Evolutionary conservation across 2,329 filamentous ascomycete species (phyloP), one percentile per base, ranked within the genome.

Genomic region (Drechslerella coelobrocha): DNA sequence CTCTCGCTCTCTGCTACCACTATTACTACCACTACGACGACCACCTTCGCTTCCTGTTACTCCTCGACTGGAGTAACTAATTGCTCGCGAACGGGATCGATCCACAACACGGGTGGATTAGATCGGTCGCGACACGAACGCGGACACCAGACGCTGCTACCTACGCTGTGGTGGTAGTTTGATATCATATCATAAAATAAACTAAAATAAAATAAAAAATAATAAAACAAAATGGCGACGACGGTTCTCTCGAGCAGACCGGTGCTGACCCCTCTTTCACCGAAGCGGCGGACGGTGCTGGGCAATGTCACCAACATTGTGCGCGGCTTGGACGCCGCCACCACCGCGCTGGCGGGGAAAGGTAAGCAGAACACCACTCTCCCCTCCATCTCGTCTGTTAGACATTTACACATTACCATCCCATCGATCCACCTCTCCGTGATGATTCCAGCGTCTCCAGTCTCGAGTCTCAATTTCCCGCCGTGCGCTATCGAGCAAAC

Each of bases 221-320:
- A n/a, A 47, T 45, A 51, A 14, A 19, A 12, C 21, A 43, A 53
- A 48, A 69, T 69, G 65, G 65, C 65, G 45, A 59, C 65, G 43
- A 34, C 34, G 34, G 43, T 69, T 21, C 43, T 69, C 14, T 57
- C 56, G 50, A 56, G 51, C 57, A 57, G 55, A 37, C 63, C 63
- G 56, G 65, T 69, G 14, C 65, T 69, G 61, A 69, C 65, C 65
- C 65, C 65, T 69, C 65, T 69, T 69, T 69, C 65, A 52, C 65
- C 65, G 12, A 69, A 51, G 52, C 41, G 55, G 53, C 47, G 65
- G 26, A 69, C 57, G 34, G 65, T 69, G 37, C 45, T 69, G 39
- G 65, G 65, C 26, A 69, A 69, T 50, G 57, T 62, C 57, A 69
- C 65, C 41, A 62, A 69, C 59, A 69, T 69, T 50, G 65, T 69